Evolutionary conservation across 192 early-diverging fungal genomes (phyloP).

Genomic region (Cladochytrium replicatum): DNA sequence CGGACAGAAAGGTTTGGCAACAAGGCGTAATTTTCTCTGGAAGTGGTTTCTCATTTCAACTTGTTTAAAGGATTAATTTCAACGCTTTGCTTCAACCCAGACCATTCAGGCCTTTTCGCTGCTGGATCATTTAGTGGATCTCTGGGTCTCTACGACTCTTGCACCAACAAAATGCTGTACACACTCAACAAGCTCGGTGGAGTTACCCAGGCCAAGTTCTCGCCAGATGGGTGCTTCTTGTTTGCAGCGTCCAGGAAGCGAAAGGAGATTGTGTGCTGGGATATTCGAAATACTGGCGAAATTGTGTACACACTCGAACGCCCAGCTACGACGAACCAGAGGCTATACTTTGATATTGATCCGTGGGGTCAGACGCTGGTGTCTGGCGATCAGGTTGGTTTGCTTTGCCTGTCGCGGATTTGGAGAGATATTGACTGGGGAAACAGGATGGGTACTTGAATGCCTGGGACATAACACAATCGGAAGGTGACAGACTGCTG

Average conservation of each 20-base stretch:
- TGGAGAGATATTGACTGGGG: constrained; percentile 14
- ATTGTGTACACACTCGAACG: constrained; percentile 41
- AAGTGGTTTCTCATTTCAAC: background rate
- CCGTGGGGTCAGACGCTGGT: constrained; percentile 42
- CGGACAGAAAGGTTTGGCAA: constrained; percentile 58
- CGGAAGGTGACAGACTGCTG: too few relatives aligned
- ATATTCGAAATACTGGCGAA: constrained; percentile 63
- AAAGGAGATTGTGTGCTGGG: constrained; percentile 60
- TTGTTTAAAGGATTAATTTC: constrained; percentile 49
- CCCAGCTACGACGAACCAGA: constrained; percentile 55
- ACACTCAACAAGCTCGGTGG: constrained; percentile 22
- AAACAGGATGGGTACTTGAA: too few relatives aligned
- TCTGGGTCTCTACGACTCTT: constrained; percentile 54
- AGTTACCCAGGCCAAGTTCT: constrained; percentile 49
- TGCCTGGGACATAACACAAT: too few relatives aligned
- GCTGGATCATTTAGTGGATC: constrained; percentile 62
- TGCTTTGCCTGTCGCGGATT: too few relatives aligned
- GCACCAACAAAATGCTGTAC: constrained; percentile 40
- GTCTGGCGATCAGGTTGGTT: constrained; percentile 50
- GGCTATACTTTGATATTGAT: constrained; percentile 63
- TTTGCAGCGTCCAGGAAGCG: constrained; percentile 59
- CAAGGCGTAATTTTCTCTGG: background rate
- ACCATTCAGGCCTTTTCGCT: constrained; percentile 53
- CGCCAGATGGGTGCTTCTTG: constrained; percentile 50
- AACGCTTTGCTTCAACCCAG: constrained; percentile 57